Evolutionary conservation across 2,329 filamentous ascomycete species (phyloP).

Genomic region (Periglandula ipomoeae): DNA sequence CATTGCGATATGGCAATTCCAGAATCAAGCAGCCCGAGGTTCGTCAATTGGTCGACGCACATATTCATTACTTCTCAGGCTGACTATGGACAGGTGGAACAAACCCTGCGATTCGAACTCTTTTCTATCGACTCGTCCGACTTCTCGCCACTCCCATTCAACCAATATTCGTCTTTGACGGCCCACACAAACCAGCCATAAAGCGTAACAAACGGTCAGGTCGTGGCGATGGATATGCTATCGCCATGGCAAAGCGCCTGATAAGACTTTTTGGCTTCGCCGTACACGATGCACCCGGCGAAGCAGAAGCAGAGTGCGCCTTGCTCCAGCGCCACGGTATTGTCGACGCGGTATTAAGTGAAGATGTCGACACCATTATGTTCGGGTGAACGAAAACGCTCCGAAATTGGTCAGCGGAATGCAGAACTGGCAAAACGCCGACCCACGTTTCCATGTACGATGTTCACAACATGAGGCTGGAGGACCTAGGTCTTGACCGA

Average conservation of each 20-base stretch:
- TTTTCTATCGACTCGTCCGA: conserved; percentile 84
- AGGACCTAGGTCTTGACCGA: conserved; percentile 56
- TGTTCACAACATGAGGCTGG: conserved; percentile 40
- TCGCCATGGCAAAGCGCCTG: conserved; percentile 71
- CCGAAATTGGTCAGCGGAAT: conserved; percentile 74
- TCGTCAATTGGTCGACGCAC: conserved; percentile 1
- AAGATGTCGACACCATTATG: conserved; percentile 97
- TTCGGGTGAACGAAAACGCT: conserved; percentile 78
- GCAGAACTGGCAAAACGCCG: conserved; percentile 53
- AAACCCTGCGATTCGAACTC: conserved; percentile 81
- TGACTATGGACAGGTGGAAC: conserved; percentile 51
- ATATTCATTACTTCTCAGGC: background rate
- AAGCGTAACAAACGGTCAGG: conserved; percentile 76
- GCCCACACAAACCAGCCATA: conserved; percentile 72
- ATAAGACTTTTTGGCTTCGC: conserved; percentile 79
- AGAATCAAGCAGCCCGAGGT: conserved; percentile 75
- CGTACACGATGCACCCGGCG: conserved; percentile 79
- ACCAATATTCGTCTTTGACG: conserved; percentile 86
- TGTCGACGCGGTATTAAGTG: conserved; percentile 88
- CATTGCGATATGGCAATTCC: conserved; percentile 95
- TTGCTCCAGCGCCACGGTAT: conserved; percentile 71
- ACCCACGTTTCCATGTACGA: conserved; percentile 85
- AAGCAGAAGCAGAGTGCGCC: conserved; percentile 94
- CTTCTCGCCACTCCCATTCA: conserved; percentile 71
- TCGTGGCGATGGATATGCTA: conserved; percentile 56